These are phyloP conservation scores for Claviceps pazoutovae DNA, from an alignment of 2,329 filamentous ascomycete genomes.

Conservation along the genomic window DNA sequence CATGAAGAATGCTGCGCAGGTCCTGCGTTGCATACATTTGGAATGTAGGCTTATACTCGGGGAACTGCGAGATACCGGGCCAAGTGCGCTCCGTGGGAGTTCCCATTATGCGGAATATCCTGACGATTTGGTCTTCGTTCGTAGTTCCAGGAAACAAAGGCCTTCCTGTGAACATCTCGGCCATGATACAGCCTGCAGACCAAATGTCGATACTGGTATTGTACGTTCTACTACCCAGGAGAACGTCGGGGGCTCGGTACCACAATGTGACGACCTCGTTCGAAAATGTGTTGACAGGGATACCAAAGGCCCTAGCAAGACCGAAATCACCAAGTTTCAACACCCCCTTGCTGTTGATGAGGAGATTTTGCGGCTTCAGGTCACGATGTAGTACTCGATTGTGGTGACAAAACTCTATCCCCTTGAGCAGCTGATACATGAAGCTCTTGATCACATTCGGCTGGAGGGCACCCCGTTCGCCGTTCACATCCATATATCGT, in stretches of 20 bases:
- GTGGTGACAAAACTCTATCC: constrained; percentile 95
- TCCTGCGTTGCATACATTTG: constrained; percentile 92
- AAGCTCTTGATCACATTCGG: constrained; percentile 91
- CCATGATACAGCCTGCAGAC: constrained; percentile 99
- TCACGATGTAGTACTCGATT: constrained; percentile 93
- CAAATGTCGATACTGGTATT: constrained; percentile 99
- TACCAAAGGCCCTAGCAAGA: constrained; percentile 85
- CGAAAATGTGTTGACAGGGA: constrained; percentile 94
- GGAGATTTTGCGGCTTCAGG: constrained; percentile 87
- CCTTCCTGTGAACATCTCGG: constrained; percentile 95
- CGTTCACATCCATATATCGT: constrained; percentile 93
- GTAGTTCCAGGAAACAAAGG: constrained; percentile 95
- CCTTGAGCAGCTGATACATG: constrained; percentile 93
- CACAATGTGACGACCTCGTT: constrained; percentile 96
- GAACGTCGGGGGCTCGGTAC: constrained; percentile 93
- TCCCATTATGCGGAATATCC: constrained; percentile 98
- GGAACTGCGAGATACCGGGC: constrained; percentile 87
- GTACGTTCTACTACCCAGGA: constrained; percentile 87
- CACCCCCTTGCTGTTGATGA: constrained; percentile 84
- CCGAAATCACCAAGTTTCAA: constrained; percentile 93
- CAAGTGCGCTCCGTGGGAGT: constrained; percentile 90
- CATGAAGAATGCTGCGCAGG: constrained; percentile 69
- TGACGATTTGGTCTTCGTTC: constrained; percentile 92
- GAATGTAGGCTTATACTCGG: constrained; percentile 95
- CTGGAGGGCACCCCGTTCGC: constrained; percentile 79